A percentile compares a stretch with the other conserved stretches of the same genome.
phyloP scores from a whole-genome alignment of 495 filamentous ascomycete genomes.

The Penicillium chermesinum region DNA sequence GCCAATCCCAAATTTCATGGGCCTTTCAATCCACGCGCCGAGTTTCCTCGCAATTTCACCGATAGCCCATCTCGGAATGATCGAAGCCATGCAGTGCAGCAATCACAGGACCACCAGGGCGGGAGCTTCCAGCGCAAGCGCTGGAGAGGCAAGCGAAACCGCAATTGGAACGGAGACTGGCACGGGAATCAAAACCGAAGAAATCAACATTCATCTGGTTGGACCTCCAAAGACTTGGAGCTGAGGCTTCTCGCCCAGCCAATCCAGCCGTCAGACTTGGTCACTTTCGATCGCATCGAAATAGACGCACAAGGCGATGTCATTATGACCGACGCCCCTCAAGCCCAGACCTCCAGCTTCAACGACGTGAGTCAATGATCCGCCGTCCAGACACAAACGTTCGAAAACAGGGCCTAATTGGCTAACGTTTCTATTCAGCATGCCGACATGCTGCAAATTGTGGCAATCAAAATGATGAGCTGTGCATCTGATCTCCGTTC shows the following conservation, averaged over 20 bases:
- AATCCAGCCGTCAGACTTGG: background rate
- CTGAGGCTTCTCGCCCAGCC: too few species aligned
- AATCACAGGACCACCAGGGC: background rate
- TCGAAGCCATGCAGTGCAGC: background rate
- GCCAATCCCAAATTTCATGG: too few species aligned
- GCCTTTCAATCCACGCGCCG: too few species aligned
- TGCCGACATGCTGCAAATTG: background rate
- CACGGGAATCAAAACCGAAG: background rate
- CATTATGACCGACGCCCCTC: background rate
- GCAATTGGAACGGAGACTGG: background rate
- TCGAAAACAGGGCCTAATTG: background rate
- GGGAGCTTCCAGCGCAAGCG: background rate
- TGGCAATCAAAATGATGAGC: background rate
- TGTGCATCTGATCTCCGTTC: background rate
- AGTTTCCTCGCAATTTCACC: too few species aligned
- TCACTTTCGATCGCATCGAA: background rate
- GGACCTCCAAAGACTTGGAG: too few species aligned
- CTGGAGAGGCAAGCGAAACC: background rate
- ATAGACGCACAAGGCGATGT: background rate
- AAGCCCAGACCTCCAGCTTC: background rate
- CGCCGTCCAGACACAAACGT: background rate
- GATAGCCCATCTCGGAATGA: too few species aligned
- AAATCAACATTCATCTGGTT: too few species aligned
- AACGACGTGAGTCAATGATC: background rate
- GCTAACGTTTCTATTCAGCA: background rate